Base-by-base conservation (phyloP, 1,139 yeast species). In the Yamadazyma diddensiae region DNA sequence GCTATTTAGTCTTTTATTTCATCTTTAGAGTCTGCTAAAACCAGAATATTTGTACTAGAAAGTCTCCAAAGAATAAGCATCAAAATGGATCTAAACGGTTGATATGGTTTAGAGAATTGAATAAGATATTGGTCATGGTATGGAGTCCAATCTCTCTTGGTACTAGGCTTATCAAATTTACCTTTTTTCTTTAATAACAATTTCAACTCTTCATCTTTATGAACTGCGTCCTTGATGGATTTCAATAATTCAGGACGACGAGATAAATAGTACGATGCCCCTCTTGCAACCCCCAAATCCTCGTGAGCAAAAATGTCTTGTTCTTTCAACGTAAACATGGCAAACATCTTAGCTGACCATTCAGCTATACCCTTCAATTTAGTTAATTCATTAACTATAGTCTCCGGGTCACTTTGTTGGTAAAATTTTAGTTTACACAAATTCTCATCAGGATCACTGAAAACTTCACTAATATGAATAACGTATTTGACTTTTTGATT, bases 271-370 rank as follows among this genome's bases (percentile, higher is more conserved):
- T 69, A 57, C 0, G 87, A 73, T 39, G 81, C 74, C 0, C 97
- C 97, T 43, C 94, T 64, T 24, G 92, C 90, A 2, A 88, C 74
- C 1, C 96, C 97, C 34, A 88, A 62, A 57, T 90, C 97, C 21
- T 81, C 88, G 10, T 76, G 65, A 2, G 94, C 83, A 55, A 86
- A 85, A 0, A 85, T 76, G 51, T 88, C 81, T 52, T 74, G 52
- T 38, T 84, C 70, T 20, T 70, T 70, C 29, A 88, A 59, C 0
- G 84, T 82, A 50, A 87, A 86, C 14, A 82, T 53, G 12, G 83
- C 60, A 58, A 87, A 88, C 96, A 88, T 88, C 37, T 82, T 84
- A 0, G 94, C 94, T 7, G 90, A 79, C 97, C 97, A 88, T 1
- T 78, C 74, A 0, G 97, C 97, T 21, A 88, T 74, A 0, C 97